Conservation (phyloP, 306 rosid genomes). For the Medicago truncatula region DNA sequence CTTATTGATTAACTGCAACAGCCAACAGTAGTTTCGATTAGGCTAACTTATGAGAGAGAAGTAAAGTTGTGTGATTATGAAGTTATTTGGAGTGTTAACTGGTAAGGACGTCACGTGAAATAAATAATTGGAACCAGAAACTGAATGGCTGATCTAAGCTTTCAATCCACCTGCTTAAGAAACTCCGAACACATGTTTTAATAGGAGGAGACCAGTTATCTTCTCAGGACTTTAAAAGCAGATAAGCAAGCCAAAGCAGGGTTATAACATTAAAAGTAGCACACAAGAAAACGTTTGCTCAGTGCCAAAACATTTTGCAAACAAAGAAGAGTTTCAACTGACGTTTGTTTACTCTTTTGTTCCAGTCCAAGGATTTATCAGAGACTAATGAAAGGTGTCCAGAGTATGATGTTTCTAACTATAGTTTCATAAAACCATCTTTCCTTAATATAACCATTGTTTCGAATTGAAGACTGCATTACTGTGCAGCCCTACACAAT, state of each 20-base stretch:
- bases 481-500: background rate
- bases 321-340: background rate
- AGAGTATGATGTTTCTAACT: too few relatives aligned
- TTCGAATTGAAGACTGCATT: slow-evolving; percentile 13
- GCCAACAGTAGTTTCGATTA: slow-evolving; percentile 26
- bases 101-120: slow-evolving; percentile 15
- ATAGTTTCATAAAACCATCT: too few relatives aligned
- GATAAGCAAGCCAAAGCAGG: slow-evolving; percentile 33
- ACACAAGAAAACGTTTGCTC: slow-evolving; percentile 3
- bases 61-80: slow-evolving; percentile 21
- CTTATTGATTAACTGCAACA: slow-evolving; percentile 2
- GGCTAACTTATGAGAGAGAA: slow-evolving; percentile 16
- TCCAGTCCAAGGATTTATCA: too few relatives aligned
- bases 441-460: slow-evolving; percentile 27
- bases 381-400: too few relatives aligned
- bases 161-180: background rate
- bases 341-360: too few relatives aligned
- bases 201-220: slow-evolving; percentile 13
- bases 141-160: background rate
- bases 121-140: slow-evolving; percentile 2
- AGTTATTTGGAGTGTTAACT: slow-evolving; percentile 19
- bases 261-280: slow-evolving; percentile 29
- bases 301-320: slow-evolving; percentile 11
- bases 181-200: slow-evolving; percentile 7
- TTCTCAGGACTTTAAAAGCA: slow-evolving; percentile 21